Evolutionary conservation across 306 rosid species (phyloP).

Genomic region (Trifolium dubium): DNA sequence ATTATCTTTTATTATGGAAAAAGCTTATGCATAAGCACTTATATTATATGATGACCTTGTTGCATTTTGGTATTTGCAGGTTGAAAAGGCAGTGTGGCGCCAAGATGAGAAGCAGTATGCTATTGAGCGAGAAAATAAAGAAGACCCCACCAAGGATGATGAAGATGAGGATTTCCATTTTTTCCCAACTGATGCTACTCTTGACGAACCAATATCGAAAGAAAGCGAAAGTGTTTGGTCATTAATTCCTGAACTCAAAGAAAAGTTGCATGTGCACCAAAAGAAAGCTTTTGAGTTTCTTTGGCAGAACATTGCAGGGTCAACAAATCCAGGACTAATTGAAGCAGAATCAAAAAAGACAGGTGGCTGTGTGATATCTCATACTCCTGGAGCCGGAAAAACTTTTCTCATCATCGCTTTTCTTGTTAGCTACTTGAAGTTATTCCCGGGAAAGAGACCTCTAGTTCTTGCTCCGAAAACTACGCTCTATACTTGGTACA

Average conservation of each 20-base stretch:
- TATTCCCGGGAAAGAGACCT: conserved; percentile 89
- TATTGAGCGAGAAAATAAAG: conserved; percentile 44
- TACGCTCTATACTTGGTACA: conserved; percentile 95
- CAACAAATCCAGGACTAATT: conserved; percentile 63
- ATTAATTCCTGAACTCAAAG: conserved; percentile 49
- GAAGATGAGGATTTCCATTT: conserved; percentile 56
- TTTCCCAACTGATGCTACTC: conserved; percentile 38
- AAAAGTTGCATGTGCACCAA: conserved; percentile 70
- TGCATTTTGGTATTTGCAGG: conserved; percentile 57
- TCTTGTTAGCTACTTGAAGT: conserved; percentile 84
- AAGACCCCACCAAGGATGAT: conserved; percentile 44
- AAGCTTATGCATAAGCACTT: neutral
- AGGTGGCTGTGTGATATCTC: conserved; percentile 96
- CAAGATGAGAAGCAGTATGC: conserved; percentile 57
- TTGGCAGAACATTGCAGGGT: conserved; percentile 86
- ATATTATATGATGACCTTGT: conserved; percentile 23
- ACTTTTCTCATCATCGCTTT: conserved; percentile 92
- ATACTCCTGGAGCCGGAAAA: conserved; percentile 96
- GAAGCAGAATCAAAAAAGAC: conserved; percentile 53
- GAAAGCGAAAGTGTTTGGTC: conserved; percentile 77
- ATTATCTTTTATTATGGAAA: neutral
- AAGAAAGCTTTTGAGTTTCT: conserved; percentile 90
- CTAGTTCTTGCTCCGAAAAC: conserved; percentile 95
- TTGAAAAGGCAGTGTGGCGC: conserved; percentile 53
- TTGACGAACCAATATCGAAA: conserved; percentile 51